These are phyloP conservation scores for Penicillium sclerotigenum DNA, from an alignment of 2,329 filamentous ascomycete genomes.

Conservation along the genomic window DNA sequence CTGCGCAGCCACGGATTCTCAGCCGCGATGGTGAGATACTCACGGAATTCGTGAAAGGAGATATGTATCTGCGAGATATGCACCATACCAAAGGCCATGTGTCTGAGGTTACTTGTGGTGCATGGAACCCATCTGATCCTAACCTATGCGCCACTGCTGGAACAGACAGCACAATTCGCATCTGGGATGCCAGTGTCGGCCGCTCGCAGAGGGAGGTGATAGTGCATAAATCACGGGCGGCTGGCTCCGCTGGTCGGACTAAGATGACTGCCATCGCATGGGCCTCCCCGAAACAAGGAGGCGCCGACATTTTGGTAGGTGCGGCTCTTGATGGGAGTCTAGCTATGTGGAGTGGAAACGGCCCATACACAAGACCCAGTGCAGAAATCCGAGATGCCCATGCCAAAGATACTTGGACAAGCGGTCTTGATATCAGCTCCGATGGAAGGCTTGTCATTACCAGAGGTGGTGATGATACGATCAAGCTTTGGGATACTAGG, in stretches of 20 bases:
- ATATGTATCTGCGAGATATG: constrained; percentile 98
- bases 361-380: constrained; percentile 75
- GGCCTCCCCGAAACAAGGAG: constrained; percentile 73
- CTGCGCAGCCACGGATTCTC: constrained; percentile 85
- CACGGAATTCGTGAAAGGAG: constrained; percentile 90
- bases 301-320: constrained; percentile 72
- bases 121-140: constrained; percentile 84
- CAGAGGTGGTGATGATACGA: constrained; percentile 82
- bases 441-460: constrained; percentile 91
- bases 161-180: constrained; percentile 89
- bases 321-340: constrained; percentile 85
- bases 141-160: constrained; percentile 87
- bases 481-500: constrained; percentile 95
- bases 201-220: constrained; percentile 89
- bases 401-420: constrained; percentile 79
- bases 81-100: constrained; percentile 96
- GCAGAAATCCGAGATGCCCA: constrained; percentile 85
- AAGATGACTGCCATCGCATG: constrained; percentile 92
- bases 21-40: constrained; percentile 82
- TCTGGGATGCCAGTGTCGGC: constrained; percentile 95
- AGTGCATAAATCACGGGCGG: constrained; percentile 89
- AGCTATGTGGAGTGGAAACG: constrained; percentile 87
- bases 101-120: constrained; percentile 82
- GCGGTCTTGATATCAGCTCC: constrained; percentile 82
- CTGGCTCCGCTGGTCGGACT: constrained; percentile 82